Base-by-base conservation (phyloP, 2,329 filamentous ascomycete species). In the Biscogniauxia marginata region DNA sequence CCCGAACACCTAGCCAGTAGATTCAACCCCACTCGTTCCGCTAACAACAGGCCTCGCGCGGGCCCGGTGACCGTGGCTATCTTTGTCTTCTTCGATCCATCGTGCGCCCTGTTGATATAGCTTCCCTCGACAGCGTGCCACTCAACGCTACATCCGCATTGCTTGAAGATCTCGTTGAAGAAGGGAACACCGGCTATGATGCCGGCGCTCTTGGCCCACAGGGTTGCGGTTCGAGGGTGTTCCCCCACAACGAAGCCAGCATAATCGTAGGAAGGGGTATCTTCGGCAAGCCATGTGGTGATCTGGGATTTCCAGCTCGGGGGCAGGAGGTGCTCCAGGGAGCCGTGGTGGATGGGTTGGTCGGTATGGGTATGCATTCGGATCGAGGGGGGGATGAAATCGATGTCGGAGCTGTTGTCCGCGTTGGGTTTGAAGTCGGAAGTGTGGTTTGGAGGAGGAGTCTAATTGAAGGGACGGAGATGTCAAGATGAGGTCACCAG, bases 221-320 rank as follows among this genome's bases (percentile, higher is more conserved):
- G 81, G 4, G 84, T 88, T 19, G 87, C 87, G 13, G 80, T 84
- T 56, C 84, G 83, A 7, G 77, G 74, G 23, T 75, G 77, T 43
- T 89, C 84, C 61, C 95, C 95, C 21, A 99, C 95, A 6, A 99
- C 95, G 74, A 96, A 99, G 58, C 95, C 95, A 68, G 91, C 95
- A 73, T 96, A 97, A 80, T 99, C 95, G 75, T 96, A 93, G 52
- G 91, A 95, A 4, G 95, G 95, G 3, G 92, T 96, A 77, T 99
- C 95, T 76, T 99, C 95, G 68, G 92, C 90, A 13, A 97, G 88
- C 95, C 95, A 99, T 67, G 84, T 77, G 21, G 87, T 84, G 61
- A 97, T 85, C 63, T 87, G 84, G 50, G 86, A 82, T 73, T 93
- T 96, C 85, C 91, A 97, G 61, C 87, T 89, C 20, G 87, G 84